These are phyloP conservation scores for Coniochaeta sp. DNA, from an alignment of 2,329 filamentous ascomycete species.

Conservation along the genomic window DNA sequence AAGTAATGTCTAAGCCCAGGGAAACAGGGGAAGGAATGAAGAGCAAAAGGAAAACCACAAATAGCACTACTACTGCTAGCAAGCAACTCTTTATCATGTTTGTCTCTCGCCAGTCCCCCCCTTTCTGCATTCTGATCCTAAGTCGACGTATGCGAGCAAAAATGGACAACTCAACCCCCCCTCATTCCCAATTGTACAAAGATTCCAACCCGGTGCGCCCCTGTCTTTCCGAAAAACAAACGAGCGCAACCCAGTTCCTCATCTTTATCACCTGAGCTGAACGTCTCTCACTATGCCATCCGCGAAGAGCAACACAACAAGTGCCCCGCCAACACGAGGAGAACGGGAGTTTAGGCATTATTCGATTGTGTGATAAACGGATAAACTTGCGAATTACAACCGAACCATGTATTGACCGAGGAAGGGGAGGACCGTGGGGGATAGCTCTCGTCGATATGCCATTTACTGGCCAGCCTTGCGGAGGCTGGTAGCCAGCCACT, in stretches of 20 bases:
- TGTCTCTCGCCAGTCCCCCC: not conserved
- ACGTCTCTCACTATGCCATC: not conserved
- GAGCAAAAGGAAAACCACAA: not conserved
- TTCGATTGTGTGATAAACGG: conserved; percentile 43
- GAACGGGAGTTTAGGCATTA: conserved; percentile 36
- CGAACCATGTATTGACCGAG: conserved; percentile 34
- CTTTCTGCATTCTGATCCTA: not conserved
- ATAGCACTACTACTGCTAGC: not conserved
- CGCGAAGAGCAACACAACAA: not conserved
- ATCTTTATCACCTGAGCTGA: conserved; percentile 6
- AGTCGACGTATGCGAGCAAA: not conserved
- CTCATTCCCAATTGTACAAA: conserved; percentile 22
- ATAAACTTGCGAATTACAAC: conserved; percentile 51
- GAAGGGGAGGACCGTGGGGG: conserved; percentile 28
- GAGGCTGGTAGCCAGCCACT: conserved; percentile 80
- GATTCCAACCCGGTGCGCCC: conserved; percentile 22
- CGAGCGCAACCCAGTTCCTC: conserved; percentile 14
- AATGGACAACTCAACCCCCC: not conserved
- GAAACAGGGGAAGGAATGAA: not conserved
- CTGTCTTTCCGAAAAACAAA: conserved; percentile 24
- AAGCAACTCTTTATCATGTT: not conserved
- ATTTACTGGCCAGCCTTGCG: conserved; percentile 64
- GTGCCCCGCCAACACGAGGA: conserved; percentile 4
- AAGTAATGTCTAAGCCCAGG: not conserved
- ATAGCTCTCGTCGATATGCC: conserved; percentile 15